Percentiles rank a stretch among this genome's conserved stretches.
Conservation (phyloP, 176 grass and related monocot species). For the Oryza rufipogon region DNA sequence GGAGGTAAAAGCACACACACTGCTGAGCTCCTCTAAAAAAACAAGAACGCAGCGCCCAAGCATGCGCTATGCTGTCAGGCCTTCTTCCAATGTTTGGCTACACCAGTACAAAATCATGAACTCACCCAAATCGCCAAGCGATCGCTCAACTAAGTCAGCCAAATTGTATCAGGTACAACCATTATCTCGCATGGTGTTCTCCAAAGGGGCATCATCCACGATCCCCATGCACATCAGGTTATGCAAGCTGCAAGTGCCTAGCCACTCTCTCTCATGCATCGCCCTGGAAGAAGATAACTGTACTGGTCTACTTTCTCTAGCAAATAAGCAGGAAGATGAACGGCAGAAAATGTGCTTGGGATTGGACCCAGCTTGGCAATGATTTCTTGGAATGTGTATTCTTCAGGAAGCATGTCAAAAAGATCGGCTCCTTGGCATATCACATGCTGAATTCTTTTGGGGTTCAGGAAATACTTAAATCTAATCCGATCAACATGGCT, state of each 20-base stretch:
- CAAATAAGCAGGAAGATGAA: conserved; percentile 76
- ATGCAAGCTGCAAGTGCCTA: conserved; percentile 39
- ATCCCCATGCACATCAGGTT: conserved; percentile 4
- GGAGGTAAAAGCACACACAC: conserved; percentile 47
- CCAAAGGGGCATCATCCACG: conserved; percentile 20
- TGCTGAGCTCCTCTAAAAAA: conserved; percentile 49
- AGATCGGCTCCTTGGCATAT: conserved; percentile 80
- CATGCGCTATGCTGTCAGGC: conserved; percentile 47
- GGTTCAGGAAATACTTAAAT: conserved; percentile 75
- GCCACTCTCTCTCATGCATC: conserved; percentile 74
- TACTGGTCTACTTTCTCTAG: conserved; percentile 68
- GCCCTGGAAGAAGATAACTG: conserved; percentile 79
- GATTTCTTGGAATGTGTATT: conserved; percentile 92
- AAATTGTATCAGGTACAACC: conserved; percentile 46
- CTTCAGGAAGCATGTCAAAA: conserved; percentile 93
- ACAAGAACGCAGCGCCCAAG: conserved; percentile 46
- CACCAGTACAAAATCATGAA: conserved; percentile 50
- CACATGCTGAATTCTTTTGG: conserved; percentile 73
- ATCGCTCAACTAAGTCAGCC: conserved; percentile 56
- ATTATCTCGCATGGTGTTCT: conserved; percentile 28
- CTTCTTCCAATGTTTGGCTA: conserved; percentile 41
- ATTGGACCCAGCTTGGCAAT: conserved; percentile 82
- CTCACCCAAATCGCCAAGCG: conserved; percentile 31
- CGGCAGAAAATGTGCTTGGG: conserved; percentile 68
- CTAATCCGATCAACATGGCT: conserved; percentile 83